Conservation (phyloP, 2,329 filamentous ascomycete species). For the Fusarium sp. region DNA sequence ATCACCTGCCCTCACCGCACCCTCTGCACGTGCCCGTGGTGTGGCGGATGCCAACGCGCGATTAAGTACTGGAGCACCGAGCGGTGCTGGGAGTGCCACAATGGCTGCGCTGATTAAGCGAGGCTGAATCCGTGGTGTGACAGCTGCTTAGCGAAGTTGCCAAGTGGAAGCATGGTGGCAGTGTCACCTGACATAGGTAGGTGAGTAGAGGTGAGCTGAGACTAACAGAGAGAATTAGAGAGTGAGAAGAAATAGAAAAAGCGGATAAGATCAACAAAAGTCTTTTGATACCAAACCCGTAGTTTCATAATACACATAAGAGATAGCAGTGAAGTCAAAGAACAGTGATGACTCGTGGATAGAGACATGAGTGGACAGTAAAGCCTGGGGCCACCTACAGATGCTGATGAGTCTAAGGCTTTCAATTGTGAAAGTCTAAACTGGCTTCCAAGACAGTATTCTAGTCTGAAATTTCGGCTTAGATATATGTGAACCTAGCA, state of each 20-base stretch:
- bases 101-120: neutral
- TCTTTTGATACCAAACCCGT: neutral
- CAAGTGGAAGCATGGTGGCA: neutral
- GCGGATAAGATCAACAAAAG: neutral
- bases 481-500: too few relatives aligned
- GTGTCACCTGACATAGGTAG: neutral
- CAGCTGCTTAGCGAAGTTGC: neutral
- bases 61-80: neutral
- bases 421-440: too few relatives aligned
- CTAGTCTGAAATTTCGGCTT: too few relatives aligned
- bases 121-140: neutral
- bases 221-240: neutral
- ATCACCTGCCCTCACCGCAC: neutral
- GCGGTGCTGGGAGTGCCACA: neutral
- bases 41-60: neutral
- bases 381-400: neutral
- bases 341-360: neutral
- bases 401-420: too few relatives aligned
- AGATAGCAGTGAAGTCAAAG: neutral
- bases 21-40: neutral
- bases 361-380: neutral
- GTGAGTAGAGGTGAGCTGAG: neutral
- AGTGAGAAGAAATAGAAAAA: neutral
- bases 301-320: neutral
- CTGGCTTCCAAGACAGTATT: too few relatives aligned